Percentiles rank a stretch among this genome's conserved stretches.
Conservation (phyloP, 148 eudicot species). For the Rhododendron ferrugineum region DNA sequence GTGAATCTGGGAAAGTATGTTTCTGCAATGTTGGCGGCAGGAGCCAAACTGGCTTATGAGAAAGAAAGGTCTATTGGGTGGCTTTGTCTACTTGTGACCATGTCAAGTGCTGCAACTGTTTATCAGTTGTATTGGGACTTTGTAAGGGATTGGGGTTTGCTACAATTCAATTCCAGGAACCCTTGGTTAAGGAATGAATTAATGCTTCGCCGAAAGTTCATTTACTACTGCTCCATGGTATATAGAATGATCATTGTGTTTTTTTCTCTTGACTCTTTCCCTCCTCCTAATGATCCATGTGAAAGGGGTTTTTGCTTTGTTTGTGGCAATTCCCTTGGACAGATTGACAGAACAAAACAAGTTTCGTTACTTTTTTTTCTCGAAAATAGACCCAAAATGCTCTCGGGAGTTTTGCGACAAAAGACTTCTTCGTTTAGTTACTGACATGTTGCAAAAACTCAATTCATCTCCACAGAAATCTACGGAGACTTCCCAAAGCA, state of each 20-base stretch:
- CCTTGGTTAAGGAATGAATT: slow-evolving; percentile 96
- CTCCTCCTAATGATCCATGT: background rate
- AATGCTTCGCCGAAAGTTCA: slow-evolving; percentile 64
- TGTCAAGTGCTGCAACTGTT: slow-evolving; percentile 82
- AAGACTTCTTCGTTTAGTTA: background rate
- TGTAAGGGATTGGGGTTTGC: slow-evolving; percentile 97
- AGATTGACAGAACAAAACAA: background rate
- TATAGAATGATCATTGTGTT: background rate
- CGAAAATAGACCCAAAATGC: background rate
- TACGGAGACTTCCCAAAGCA: background rate
- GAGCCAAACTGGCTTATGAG: slow-evolving; percentile 90
- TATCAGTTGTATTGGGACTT: slow-evolving; percentile 98
- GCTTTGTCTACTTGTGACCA: slow-evolving; percentile 60
- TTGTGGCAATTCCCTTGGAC: no score
- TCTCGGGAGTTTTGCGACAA: background rate
- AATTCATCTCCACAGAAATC: background rate
- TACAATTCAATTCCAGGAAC: slow-evolving; percentile 72
- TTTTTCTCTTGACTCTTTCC: background rate
- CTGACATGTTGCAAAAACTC: background rate
- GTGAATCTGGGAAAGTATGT: slow-evolving; percentile 89
- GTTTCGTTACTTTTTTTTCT: background rate
- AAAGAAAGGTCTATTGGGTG: slow-evolving; percentile 61
- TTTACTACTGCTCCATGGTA: slow-evolving; percentile 96
- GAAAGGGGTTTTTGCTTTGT: background rate
- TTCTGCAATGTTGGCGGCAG: slow-evolving; percentile 98